A percentile compares a stretch with the other conserved stretches of the same genome.
Evolutionary conservation across 2,329 filamentous ascomycete genomes (phyloP).

Genomic region (Sporothrix euskadiensis): DNA sequence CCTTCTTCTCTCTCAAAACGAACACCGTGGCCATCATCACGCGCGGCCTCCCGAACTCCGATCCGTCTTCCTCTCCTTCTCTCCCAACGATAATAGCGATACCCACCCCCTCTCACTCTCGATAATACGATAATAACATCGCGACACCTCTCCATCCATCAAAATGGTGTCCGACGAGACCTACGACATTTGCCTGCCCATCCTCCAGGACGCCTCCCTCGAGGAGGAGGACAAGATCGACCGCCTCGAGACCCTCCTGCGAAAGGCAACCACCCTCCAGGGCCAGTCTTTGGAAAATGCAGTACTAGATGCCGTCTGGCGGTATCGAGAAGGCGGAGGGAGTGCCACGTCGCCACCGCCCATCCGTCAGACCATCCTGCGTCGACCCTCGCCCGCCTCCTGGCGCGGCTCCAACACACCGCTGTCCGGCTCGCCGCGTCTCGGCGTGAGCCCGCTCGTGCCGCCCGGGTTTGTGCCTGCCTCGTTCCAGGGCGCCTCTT

Average conservation of each 20-base stretch:
- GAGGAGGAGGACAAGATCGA: slow-evolving; percentile 97
- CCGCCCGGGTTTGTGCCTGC: slow-evolving; percentile 81
- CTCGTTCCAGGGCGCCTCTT: slow-evolving; percentile 35
- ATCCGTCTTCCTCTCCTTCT: neutral
- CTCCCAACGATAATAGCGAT: neutral
- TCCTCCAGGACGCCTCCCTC: slow-evolving; percentile 77
- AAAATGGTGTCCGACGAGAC: slow-evolving; percentile 90
- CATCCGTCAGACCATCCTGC: slow-evolving; percentile 84
- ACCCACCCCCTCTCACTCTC: neutral
- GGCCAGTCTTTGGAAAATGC: slow-evolving; percentile 84
- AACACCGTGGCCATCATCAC: slow-evolving; percentile 16
- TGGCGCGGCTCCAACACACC: slow-evolving; percentile 87
- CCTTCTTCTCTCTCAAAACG: neutral
- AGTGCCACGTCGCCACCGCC: slow-evolving; percentile 74
- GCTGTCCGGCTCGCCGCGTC: slow-evolving; percentile 76
- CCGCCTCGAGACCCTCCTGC: slow-evolving; percentile 81
- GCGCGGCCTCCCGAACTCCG: neutral
- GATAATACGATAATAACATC: neutral
- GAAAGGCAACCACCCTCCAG: slow-evolving; percentile 71
- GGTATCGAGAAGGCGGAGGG: slow-evolving; percentile 68
- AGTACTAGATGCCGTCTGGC: slow-evolving; percentile 87
- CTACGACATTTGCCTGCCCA: slow-evolving; percentile 85
- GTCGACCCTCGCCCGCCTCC: slow-evolving; percentile 86
- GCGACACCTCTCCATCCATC: slow-evolving; percentile 31
- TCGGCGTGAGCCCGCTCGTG: slow-evolving; percentile 78